Percentiles rank a stretch among this genome's conserved stretches.
These are phyloP conservation scores for Fusarium sublunatum DNA, from an alignment of 2,329 filamentous ascomycete genomes.

Conservation along the genomic window DNA sequence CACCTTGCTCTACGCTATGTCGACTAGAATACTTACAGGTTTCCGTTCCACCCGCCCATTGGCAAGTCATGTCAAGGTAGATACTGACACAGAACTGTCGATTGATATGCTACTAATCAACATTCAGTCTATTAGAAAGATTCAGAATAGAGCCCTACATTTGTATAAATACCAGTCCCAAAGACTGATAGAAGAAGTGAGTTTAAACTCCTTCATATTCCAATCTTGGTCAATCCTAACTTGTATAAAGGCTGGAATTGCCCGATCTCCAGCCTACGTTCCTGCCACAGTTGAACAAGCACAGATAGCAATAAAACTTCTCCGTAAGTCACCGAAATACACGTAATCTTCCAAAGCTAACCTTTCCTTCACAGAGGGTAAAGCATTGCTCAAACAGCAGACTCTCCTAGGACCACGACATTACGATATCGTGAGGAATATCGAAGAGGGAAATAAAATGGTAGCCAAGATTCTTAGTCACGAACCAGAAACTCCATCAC, in stretches of 20 bases:
- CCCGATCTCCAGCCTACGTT: slow-evolving; percentile 40
- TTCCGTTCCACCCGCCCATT: background rate
- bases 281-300: slow-evolving; percentile 41
- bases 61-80: background rate
- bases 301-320: slow-evolving; percentile 28
- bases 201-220: too few species aligned
- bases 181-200: slow-evolving; percentile 5
- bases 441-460: background rate
- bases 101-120: too few species aligned
- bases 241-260: slow-evolving; percentile 40
- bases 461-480: slow-evolving; percentile 31
- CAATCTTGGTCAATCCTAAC: background rate
- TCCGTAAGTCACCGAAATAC: slow-evolving; percentile 33
- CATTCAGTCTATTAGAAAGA: background rate
- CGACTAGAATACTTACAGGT: background rate
- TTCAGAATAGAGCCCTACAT: slow-evolving; percentile 12
- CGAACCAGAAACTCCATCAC: background rate
- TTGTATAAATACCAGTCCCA: slow-evolving; percentile 30
- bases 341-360: background rate
- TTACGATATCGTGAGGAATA: background rate
- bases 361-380: slow-evolving; percentile 22
- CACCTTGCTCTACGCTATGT: background rate
- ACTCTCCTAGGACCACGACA: background rate
- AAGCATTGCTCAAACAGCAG: slow-evolving; percentile 46
- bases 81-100: background rate